Conservation (phyloP, 2,329 filamentous ascomycete species). For the Aspergillus amoenus region DNA sequence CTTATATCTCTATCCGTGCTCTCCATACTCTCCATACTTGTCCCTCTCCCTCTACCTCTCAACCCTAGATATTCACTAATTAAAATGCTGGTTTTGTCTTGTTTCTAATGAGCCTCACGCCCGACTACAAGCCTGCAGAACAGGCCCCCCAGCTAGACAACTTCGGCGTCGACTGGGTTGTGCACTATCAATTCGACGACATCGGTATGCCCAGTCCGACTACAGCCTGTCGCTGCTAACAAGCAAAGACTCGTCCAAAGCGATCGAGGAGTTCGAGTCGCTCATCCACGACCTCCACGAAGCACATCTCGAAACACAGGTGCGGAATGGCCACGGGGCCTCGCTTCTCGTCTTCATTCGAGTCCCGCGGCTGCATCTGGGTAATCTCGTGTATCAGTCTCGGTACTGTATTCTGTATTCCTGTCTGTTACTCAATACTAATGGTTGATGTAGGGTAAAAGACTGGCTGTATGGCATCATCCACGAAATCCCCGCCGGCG, state of each 20-base stretch:
- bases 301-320: conserved; percentile 84
- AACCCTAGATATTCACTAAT: no score
- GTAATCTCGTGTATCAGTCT: conserved; percentile 78
- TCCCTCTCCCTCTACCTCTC: background rate
- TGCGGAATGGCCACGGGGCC: conserved; percentile 72
- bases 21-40: no score
- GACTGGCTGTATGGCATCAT: conserved; percentile 93
- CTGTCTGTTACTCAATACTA: background rate
- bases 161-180: conserved; percentile 81
- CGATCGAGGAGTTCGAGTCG: conserved; percentile 72
- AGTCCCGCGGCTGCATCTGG: conserved; percentile 73
- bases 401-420: conserved; percentile 46
- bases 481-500: conserved; percentile 70
- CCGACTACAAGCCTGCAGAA: conserved; percentile 19
- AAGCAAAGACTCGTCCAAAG: conserved; percentile 62
- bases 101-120: conserved; percentile 27
- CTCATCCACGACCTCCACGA: conserved; percentile 72
- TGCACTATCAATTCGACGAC: conserved; percentile 72
- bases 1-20: no score
- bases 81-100: background rate
- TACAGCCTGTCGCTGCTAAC: conserved; percentile 8
- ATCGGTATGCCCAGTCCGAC: conserved; percentile 53
- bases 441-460: conserved; percentile 65
- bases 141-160: conserved; percentile 47
- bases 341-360: conserved; percentile 82